Evolutionary conservation across 129 eudicot genomes (phyloP), one percentile per base, ranked within the genome.

Genomic region (Escallonia herrerae): DNA sequence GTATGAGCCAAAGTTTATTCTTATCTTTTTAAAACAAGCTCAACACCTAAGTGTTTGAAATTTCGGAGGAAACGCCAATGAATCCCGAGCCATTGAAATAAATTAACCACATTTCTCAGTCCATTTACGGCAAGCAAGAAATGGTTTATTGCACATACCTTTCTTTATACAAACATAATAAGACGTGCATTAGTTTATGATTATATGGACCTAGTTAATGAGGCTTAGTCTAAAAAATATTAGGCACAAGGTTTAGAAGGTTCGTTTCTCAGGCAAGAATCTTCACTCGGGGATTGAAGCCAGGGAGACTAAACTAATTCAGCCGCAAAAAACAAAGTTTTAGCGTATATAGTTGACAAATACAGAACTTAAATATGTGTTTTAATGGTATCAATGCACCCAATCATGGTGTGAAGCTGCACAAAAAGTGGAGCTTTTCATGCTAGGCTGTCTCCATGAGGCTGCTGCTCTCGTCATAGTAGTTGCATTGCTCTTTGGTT

Each of bases 201-300:
- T 58, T 69, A 47, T 64, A 22, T 59, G n/a, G 12, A 15, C 3
- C 40, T 62, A 7, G 38, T 15, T 46, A 8, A 46, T 48, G 61
- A 56, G n/a, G 12, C 10, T 6, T 40, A 53, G 61, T 22, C 45
- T 41, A 67, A 58, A 33, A 50, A 41, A 13, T 13, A 40, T 15
- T n/a, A 40, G 11, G 69, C 69, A 44, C 69, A 60, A 60, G 63
- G 50, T 68, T 64, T 75, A 75, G 79, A 75, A 75, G 79, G 65
- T 75, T 75, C 79, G 70, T 37, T 37, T 6, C 38, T 61, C 56
- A 54, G 72, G 60, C 68, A 72, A 74, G 78, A 73, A 65, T 73
- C 72, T 64, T 57, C 14, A 67, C 72, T 37, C 65, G 37, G 64
- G 68, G 60, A 67, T 67, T 55, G 42, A 71, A 50, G 69, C 5